Percentiles rank a stretch among this genome's conserved stretches.
Conservation (phyloP, 208 protist species). For the Acanthamoeba culbertsoni region DNA sequence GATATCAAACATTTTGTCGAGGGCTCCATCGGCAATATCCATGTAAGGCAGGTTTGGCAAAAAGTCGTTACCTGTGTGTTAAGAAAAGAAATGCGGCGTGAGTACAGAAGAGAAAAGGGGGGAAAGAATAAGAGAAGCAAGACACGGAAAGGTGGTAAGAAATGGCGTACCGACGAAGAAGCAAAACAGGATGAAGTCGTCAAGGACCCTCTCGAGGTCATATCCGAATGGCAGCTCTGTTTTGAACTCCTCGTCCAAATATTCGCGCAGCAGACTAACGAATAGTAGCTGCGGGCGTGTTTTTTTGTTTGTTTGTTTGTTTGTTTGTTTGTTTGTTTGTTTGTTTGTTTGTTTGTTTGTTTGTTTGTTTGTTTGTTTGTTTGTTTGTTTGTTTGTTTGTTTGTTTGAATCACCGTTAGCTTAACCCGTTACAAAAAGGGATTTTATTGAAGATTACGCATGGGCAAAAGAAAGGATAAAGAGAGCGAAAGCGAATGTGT, state of each 20-base stretch:
- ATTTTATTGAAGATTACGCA: not conserved
- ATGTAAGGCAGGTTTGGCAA: slow-evolving; percentile 94
- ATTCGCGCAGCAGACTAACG: slow-evolving; percentile 94
- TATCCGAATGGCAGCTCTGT: slow-evolving; percentile 43
- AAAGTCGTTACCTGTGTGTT: slow-evolving; percentile 97
- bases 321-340: too few relatives aligned
- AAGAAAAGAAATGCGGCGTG: not conserved
- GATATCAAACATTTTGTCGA: slow-evolving; percentile 87
- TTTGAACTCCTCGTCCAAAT: slow-evolving; percentile 90
- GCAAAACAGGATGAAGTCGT: slow-evolving; percentile 97
- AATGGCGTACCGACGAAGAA: slow-evolving; percentile 91
- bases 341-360: too few relatives aligned
- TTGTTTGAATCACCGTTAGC: too few relatives aligned
- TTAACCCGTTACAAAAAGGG: not conserved
- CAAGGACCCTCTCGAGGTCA: slow-evolving; percentile 92
- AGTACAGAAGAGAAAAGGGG: not conserved
- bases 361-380: too few relatives aligned
- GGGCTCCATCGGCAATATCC: slow-evolving; percentile 92
- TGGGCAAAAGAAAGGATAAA: slow-evolving; percentile 9
- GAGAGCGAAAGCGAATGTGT: not conserved
- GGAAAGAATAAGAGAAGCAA: not conserved
- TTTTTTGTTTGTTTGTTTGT: too few relatives aligned
- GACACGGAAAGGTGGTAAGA: not conserved
- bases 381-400: not conserved
- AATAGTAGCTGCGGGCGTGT: slow-evolving; percentile 68